These are phyloP conservation scores for Candida gigantensis DNA, from an alignment of 1,139 yeast species.

Conservation along the genomic window DNA sequence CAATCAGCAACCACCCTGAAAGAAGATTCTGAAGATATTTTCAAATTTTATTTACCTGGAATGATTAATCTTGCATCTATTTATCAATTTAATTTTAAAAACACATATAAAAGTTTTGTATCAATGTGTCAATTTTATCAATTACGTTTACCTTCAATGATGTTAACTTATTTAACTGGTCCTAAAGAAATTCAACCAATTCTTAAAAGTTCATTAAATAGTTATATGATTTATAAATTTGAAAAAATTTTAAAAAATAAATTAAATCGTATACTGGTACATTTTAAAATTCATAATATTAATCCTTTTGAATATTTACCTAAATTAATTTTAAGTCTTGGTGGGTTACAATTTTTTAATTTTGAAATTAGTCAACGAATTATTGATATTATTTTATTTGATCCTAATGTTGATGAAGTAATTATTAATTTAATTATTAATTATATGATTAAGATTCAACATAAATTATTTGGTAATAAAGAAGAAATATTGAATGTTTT, in stretches of 20 bases:
- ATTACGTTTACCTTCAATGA: conserved; percentile 30
- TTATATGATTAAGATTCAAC: conserved; percentile 46
- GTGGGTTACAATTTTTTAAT: conserved; percentile 23
- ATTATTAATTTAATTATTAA: conserved; percentile 51
- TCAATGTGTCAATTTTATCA: conserved; percentile 47
- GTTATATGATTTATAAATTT: conserved; percentile 36
- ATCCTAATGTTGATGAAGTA: conserved; percentile 30
- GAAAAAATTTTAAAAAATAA: conserved; percentile 45
- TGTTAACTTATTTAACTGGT: conserved; percentile 16
- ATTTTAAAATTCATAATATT: conserved; percentile 46
- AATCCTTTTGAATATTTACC: conserved; percentile 31
- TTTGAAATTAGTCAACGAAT: conserved; percentile 33
- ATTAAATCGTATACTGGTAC: conserved; percentile 48
- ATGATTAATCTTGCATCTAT: conserved; percentile 41
- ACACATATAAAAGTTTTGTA: conserved; percentile 40
- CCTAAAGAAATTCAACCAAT: conserved; percentile 11
- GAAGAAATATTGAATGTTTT: conserved; percentile 43
- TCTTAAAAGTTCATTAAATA: conserved; percentile 10
- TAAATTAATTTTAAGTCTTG: conserved; percentile 20
- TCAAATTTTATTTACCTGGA: conserved; percentile 24
- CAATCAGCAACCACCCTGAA: conserved; percentile 10
- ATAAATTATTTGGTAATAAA: conserved; percentile 53
- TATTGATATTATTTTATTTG: conserved; percentile 61
- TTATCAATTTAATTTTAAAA: conserved; percentile 37
- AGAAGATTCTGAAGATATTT: conserved; percentile 3